Evolutionary conservation across 805 yeast genomes (phyloP), one percentile per base, ranked within the genome.

Genomic region (Zygoascus bituminiphila): DNA sequence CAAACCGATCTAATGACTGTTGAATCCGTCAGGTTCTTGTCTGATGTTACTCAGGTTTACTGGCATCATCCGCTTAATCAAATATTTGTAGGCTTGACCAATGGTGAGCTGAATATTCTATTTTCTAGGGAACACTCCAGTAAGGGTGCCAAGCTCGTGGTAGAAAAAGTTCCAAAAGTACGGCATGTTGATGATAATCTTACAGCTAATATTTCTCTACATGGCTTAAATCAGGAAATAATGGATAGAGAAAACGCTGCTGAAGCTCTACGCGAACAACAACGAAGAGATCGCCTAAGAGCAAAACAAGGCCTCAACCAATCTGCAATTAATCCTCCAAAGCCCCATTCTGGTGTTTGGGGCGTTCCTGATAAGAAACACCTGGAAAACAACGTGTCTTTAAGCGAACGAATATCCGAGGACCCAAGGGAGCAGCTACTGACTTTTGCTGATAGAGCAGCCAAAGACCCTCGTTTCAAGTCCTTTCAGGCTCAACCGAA

Each of bases 361-460:
- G 61, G 57, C 1, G 44, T 48, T 3, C 63, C 62, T 4, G 58
- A 55, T 33, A 49, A 38, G 22, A 23, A 44, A 22, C 55, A 55
- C 33, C 49, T 59, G 17, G 47, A 48, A 20, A 45, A 51, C 2
- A 54, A 51, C 29, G 55, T 57, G 1, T 51, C 44, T 10, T 31
- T 49, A 6, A 48, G 54, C 21, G 46, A 48, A 19, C 41, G 51
- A 40, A 37, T 33, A 4, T 42, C 44, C n/a, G 65, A 64, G 49
- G 68, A 63, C 46, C 67, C 67, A 1, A 39, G 67, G 21, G 68
- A 64, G 44, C 66, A 63, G 36, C 50, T 63, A 42, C 50, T 63
- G 22, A 59, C 57, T 44, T 59, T 57, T 40, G 66, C 67, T 4
- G 57, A 60, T n/a, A 45, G 51, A 21, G 63, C 65, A 1, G 52